These are phyloP conservation scores for Ceratonia siliqua DNA, from an alignment of 306 rosid species.

Conservation along the genomic window DNA sequence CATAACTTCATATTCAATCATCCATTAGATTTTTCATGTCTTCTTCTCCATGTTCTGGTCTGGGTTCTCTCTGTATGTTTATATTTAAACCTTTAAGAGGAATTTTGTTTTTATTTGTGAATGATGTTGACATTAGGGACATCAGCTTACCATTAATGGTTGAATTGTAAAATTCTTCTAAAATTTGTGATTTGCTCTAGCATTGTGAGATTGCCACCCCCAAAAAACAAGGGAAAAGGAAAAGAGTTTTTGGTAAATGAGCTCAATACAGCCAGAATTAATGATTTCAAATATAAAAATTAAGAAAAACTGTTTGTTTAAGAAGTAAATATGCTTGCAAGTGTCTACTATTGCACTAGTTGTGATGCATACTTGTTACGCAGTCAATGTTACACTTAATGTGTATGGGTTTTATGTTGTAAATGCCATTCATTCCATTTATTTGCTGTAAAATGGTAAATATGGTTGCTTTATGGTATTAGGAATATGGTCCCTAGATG, in stretches of 20 bases:
- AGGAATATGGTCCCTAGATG: conserved; percentile 16
- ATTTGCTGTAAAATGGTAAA: neutral
- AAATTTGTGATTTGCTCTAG: neutral
- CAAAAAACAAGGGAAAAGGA: neutral
- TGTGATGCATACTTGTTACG: neutral
- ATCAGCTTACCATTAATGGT: neutral
- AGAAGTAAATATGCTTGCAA: neutral
- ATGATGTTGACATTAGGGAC: neutral
- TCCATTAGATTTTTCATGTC: neutral
- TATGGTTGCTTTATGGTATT: conserved; percentile 21
- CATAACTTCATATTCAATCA: neutral
- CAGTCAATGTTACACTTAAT: neutral
- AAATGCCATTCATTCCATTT: neutral
- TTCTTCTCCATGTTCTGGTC: neutral
- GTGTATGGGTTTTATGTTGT: neutral
- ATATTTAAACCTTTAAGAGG: neutral
- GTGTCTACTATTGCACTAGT: neutral
- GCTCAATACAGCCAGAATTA: neutral
- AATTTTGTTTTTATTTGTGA: no score
- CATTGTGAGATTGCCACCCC: neutral
- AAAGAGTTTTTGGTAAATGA: neutral
- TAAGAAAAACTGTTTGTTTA: neutral
- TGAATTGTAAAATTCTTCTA: neutral
- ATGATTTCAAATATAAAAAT: neutral
- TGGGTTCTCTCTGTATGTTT: neutral